Evolutionary conservation across 2,329 filamentous ascomycete species (phyloP), one percentile per base, ranked within the genome.

Genomic region (Phyllosticta citrichinensis): DNA sequence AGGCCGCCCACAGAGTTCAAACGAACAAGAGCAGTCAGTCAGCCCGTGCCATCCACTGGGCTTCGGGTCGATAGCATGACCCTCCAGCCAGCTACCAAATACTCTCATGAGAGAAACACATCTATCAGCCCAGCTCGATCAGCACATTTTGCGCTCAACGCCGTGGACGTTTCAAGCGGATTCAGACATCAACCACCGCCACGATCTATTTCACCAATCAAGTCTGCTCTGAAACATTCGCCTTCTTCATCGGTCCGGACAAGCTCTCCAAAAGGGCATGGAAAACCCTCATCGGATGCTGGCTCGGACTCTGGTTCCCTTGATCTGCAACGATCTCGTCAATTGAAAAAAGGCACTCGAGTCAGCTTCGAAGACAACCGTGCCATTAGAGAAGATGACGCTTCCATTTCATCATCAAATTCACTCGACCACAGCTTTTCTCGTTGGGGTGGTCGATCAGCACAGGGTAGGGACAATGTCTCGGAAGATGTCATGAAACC

Each of bases 201-300:
- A 30, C 81, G 89, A 55, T 89, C 88, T 5, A 76, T 88, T 11
- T 91, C 88, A 0, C 89, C 89, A 10, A 84, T 85, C 54, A 93
- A 93, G 70, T 91, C 88, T 1, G 88, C 88, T 1, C 69, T 92
- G 64, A 92, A 92, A 70, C 79, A 85, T 30, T 79, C 77, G 1
- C 84, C 83, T 56, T 80, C 84, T 1, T 78, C 81, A 1, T 78
- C 77, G 0, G 64, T 76, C 11, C 70, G 77, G 19, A 73, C 70
- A 9, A 69, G 65, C 47, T 79, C 77, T 19, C 78, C 61, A 27
- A 52, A 56, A 40, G 27, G 22, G 12, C 2, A 19, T 53, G 61
- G 40, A 17, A 47, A 51, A 56, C 40, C 47, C 6, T n/a, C 33
- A 3, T 86, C 83, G 5, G 72, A 74, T 10, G 69, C 70, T 35